Evolutionary conservation across 192 early-diverging fungal genomes (phyloP).

Genomic region (Pilobolus umbonatus): DNA sequence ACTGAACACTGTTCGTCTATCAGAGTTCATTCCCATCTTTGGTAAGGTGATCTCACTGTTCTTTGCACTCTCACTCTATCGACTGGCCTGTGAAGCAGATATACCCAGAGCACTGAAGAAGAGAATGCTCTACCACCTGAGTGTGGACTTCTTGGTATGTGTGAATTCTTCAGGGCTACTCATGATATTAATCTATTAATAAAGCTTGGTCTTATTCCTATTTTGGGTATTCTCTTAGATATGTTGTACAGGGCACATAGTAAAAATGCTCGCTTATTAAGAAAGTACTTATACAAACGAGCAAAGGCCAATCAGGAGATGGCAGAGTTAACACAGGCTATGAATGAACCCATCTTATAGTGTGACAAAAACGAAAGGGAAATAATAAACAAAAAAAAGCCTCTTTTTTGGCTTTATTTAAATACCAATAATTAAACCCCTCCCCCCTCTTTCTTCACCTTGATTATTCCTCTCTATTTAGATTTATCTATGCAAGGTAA

Average conservation of each 20-base stretch:
- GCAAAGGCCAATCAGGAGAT: conserved; percentile 1
- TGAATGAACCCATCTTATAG: not conserved
- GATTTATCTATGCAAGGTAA: too few species aligned
- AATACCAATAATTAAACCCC: conserved; percentile 3
- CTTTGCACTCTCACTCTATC: conserved; percentile 22
- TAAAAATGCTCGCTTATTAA: conserved; percentile 20
- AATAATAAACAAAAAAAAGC: not conserved
- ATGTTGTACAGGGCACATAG: conserved; percentile 21
- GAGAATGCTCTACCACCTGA: conserved; percentile 25
- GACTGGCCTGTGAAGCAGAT: conserved; percentile 22
- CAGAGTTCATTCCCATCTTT: conserved; percentile 25
- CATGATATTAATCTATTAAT: not conserved
- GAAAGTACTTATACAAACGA: conserved; percentile 13
- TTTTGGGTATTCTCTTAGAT: conserved; percentile 24
- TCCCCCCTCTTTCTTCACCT: too few species aligned
- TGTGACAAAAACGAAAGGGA: conserved; percentile 1
- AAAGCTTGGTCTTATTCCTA: conserved; percentile 30
- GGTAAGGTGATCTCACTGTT: conserved; percentile 24
- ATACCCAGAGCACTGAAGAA: conserved; percentile 11
- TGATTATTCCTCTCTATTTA: too few species aligned
- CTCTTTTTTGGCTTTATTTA: not conserved
- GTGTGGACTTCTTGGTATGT: conserved; percentile 29
- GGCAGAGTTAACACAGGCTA: conserved; percentile 3
- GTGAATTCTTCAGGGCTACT: not conserved
- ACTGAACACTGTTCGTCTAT: not conserved